Evolutionary conservation across 768 basidiomycete genomes (phyloP).

Genomic region (Rhodotorula taiwanensis): DNA sequence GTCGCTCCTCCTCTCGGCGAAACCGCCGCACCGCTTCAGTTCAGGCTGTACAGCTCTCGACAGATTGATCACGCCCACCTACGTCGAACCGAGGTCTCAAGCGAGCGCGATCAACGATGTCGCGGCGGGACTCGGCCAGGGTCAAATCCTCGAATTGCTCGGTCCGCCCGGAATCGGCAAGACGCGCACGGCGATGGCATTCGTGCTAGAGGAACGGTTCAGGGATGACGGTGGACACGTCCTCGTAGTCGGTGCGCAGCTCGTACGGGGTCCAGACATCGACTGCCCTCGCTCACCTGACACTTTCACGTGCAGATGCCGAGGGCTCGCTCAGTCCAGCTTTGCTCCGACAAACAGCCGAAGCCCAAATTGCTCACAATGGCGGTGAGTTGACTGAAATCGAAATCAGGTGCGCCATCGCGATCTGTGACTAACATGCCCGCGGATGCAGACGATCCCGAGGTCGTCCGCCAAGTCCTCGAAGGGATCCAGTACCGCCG

Average conservation of each 20-base stretch:
- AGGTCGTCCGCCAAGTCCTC: not conserved
- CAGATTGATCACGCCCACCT: slow-evolving; percentile 15
- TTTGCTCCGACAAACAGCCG: slow-evolving; percentile 7
- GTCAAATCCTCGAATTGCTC: slow-evolving; percentile 18
- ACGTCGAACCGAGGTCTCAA: not conserved
- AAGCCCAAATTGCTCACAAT: slow-evolving; percentile 1
- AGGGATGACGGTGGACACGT: slow-evolving; percentile 4
- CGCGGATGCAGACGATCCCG: slow-evolving; percentile 6
- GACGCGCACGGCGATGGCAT: slow-evolving; percentile 13
- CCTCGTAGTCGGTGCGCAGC: slow-evolving; percentile 11
- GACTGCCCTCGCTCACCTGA: no score
- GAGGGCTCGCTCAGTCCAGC: slow-evolving; percentile 17
- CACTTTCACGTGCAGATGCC: slow-evolving; percentile 3
- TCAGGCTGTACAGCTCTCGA: slow-evolving; percentile 16
- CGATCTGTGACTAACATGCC: no score
- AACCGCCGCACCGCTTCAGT: slow-evolving; percentile 13
- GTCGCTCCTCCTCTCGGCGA: slow-evolving; percentile 13
- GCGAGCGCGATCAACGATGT: no score
- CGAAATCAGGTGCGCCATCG: no score
- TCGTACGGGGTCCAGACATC: no score
- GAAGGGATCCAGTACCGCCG: slow-evolving; percentile 15
- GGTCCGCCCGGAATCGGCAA: slow-evolving; percentile 29
- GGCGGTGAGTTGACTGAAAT: not conserved
- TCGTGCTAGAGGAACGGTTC: slow-evolving; percentile 16
- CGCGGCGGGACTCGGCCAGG: slow-evolving; percentile 3